phyloP scores from a whole-genome alignment of 140 eudicot genomes.

The Ambrosia hybrid region DNA sequence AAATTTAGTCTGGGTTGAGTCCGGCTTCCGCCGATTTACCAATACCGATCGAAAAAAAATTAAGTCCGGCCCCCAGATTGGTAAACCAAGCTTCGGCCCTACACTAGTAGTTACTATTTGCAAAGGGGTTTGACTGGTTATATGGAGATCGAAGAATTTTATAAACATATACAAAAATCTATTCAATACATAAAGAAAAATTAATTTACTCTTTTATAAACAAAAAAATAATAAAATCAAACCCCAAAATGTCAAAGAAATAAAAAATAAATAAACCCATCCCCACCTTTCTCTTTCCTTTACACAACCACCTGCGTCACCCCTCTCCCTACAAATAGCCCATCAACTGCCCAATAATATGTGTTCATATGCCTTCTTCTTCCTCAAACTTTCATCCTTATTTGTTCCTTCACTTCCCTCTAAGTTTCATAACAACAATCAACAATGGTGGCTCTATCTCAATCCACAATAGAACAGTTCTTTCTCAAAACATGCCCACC shows the following conservation, averaged over 20 bases:
- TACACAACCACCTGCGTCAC: conserved; percentile 1
- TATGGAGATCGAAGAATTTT: conserved; percentile 8
- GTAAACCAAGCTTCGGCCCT: no score
- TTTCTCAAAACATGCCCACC: conserved; percentile 31
- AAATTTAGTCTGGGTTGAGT: no score
- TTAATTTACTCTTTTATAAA: not conserved
- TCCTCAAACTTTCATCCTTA: conserved; percentile 1
- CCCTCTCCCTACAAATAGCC: conserved; percentile 29
- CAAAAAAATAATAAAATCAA: not conserved
- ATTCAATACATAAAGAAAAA: not conserved
- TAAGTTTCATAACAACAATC: not conserved
- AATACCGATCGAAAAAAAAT: no score
- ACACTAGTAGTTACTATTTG: no score
- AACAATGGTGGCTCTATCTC: conserved; percentile 50
- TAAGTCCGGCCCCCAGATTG: no score
- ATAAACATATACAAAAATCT: not conserved
- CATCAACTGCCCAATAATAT: conserved; percentile 13
- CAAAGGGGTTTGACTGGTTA: conserved; percentile 5
- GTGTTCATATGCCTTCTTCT: conserved; percentile 27
- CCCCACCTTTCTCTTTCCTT: conserved; percentile 5
- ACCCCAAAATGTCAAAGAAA: not conserved
- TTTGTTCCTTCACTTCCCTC: not conserved
- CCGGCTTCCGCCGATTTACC: no score
- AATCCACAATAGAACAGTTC: conserved; percentile 44
- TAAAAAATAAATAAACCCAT: not conserved